Conservation (phyloP, 176 grass and related monocot species). For the Neostapfia colusana region DNA sequence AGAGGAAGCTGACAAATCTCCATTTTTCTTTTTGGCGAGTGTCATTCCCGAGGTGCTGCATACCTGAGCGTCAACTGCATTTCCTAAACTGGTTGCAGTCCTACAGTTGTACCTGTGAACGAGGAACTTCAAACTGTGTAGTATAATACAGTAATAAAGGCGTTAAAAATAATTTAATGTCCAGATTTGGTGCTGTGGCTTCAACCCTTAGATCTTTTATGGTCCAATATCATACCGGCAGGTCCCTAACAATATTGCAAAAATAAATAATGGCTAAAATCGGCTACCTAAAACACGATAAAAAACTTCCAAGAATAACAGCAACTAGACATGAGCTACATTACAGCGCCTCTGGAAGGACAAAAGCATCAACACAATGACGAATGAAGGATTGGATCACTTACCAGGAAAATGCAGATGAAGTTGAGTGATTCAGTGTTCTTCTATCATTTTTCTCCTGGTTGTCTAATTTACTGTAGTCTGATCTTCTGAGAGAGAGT, state of each 20-base stretch:
- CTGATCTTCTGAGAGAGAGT: constrained; percentile 79
- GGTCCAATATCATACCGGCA: constrained; percentile 2
- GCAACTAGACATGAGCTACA: not conserved
- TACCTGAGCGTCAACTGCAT: constrained; percentile 35
- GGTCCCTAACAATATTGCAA: not conserved
- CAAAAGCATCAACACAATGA: not conserved
- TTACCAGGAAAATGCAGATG: constrained; percentile 90
- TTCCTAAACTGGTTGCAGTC: constrained; percentile 29
- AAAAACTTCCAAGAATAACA: not conserved
- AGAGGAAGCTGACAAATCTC: constrained; percentile 25
- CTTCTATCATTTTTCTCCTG: constrained; percentile 61
- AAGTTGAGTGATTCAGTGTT: constrained; percentile 85
- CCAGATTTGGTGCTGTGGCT: not conserved
- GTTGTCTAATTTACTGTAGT: constrained; percentile 57
- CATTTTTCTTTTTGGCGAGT: constrained; percentile 18
- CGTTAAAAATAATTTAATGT: not conserved
- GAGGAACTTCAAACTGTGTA: constrained; percentile 11
- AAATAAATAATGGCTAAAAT: constrained; percentile 19
- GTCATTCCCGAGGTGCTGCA: constrained; percentile 52
- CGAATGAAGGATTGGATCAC: constrained; percentile 8
- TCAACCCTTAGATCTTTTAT: not conserved
- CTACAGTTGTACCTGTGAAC: constrained; percentile 69
- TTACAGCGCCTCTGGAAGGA: not conserved
- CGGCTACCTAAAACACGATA: not conserved
- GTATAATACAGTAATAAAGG: too few species aligned